These are phyloP conservation scores for Sphaceloma murrayae DNA, from an alignment of 2,329 filamentous ascomycete genomes.

Conservation along the genomic window DNA sequence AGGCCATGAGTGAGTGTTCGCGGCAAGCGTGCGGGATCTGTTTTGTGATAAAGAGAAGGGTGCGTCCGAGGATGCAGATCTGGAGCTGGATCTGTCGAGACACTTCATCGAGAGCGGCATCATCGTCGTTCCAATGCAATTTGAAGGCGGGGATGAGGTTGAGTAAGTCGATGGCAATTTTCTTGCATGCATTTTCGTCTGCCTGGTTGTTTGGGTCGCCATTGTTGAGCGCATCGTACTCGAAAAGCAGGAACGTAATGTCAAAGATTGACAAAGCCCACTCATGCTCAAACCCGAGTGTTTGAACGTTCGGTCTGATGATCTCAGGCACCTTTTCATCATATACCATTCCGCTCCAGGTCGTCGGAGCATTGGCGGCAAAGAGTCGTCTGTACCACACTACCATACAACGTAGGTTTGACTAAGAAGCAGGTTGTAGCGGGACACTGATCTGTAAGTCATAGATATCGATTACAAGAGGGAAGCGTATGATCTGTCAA, in stretches of 20 bases:
- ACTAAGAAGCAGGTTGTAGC: no score
- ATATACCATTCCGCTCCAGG: constrained; percentile 13
- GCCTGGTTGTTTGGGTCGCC: background rate
- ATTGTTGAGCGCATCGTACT: constrained; percentile 15
- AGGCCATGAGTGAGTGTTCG: constrained; percentile 15
- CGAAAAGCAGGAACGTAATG: constrained; percentile 9
- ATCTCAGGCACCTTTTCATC: constrained; percentile 10
- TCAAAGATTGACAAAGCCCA: constrained; percentile 15
- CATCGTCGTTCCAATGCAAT: constrained; percentile 15
- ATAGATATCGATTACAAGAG: no score
- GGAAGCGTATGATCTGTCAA: no score
- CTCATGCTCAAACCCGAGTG: constrained; percentile 14
- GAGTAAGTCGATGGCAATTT: constrained; percentile 9
- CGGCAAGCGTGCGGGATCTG: constrained; percentile 13
- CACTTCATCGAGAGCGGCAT: constrained; percentile 11
- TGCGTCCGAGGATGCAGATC: constrained; percentile 14
- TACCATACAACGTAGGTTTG: constrained; percentile 14
- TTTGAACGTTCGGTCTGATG: constrained; percentile 15
- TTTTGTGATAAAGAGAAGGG: constrained; percentile 14
- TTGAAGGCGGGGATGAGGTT: constrained; percentile 11
- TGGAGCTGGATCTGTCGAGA: constrained; percentile 14
- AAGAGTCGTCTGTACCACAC: constrained; percentile 12
- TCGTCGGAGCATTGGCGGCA: background rate
- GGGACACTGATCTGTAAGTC: no score
- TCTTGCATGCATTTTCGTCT: constrained; percentile 3